These are phyloP conservation scores for Aureobasidium sp. DNA, from an alignment of 2,329 filamentous ascomycete species.

Conservation along the genomic window DNA sequence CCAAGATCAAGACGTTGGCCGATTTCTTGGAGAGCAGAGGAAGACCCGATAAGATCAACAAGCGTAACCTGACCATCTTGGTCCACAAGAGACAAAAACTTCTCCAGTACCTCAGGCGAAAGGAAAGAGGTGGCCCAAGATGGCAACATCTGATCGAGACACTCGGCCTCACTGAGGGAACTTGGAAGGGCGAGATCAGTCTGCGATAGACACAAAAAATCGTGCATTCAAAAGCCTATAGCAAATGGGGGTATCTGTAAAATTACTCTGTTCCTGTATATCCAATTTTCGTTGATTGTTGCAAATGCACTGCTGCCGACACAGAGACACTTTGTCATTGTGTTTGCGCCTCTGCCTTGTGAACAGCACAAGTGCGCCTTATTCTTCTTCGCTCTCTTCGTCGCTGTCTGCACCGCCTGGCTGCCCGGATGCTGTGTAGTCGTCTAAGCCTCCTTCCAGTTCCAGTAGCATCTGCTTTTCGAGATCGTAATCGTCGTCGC, in stretches of 20 bases:
- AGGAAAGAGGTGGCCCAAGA: slow-evolving; percentile 83
- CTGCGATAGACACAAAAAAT: slow-evolving; percentile 41
- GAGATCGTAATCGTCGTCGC: slow-evolving; percentile 35
- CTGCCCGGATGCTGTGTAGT: slow-evolving; percentile 20
- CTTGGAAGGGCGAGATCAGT: slow-evolving; percentile 84
- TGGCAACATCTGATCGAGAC: slow-evolving; percentile 82
- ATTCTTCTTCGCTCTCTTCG: slow-evolving; percentile 41
- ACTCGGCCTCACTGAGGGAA: slow-evolving; percentile 77
- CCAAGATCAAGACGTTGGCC: slow-evolving; percentile 80
- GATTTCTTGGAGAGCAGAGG: slow-evolving; percentile 63
- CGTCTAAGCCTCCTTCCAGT: slow-evolving; percentile 29
- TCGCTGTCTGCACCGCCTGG: slow-evolving; percentile 24
- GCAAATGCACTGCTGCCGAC: neutral
- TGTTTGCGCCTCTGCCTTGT: neutral
- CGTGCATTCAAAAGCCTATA: neutral
- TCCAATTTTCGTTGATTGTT: neutral
- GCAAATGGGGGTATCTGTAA: slow-evolving; percentile 11
- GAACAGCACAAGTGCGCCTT: neutral
- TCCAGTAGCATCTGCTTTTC: slow-evolving; percentile 38
- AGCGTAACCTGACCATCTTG: slow-evolving; percentile 77
- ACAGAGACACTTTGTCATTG: neutral
- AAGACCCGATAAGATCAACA: slow-evolving; percentile 87
- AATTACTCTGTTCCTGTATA: slow-evolving; percentile 11
- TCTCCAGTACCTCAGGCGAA: slow-evolving; percentile 75
- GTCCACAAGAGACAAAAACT: slow-evolving; percentile 87